Percentiles rank a stretch among this genome's conserved stretches.
Evolutionary conservation across 2,329 filamentous ascomycete species (phyloP).

Genomic region (Scorias spongiosa): DNA sequence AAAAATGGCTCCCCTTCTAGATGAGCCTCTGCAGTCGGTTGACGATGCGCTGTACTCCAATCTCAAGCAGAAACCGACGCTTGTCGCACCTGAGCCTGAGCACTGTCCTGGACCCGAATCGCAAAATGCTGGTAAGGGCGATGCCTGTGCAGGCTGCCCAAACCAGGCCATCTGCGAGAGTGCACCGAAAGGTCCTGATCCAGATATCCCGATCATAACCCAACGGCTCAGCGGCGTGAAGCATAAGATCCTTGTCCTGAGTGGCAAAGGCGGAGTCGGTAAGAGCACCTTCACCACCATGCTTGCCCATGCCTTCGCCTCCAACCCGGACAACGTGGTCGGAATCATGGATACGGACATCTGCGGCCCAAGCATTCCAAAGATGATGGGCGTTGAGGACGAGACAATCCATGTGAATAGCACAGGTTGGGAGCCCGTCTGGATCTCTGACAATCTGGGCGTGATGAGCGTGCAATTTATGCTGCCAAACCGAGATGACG

Average conservation of each 20-base stretch:
- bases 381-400: conserved; percentile 94
- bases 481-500: conserved; percentile 84
- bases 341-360: conserved; percentile 98
- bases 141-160: conserved; percentile 86
- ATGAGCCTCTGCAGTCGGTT: conserved; percentile 43
- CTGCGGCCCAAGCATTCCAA: conserved; percentile 87
- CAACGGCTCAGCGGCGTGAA: conserved; percentile 64
- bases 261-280: conserved; percentile 89
- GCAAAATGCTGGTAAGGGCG: conserved; percentile 47
- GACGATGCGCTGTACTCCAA: conserved; percentile 54
- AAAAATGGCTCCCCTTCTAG: conserved; percentile 65
- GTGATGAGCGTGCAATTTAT: conserved; percentile 99
- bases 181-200: conserved; percentile 86
- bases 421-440: conserved; percentile 86
- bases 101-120: conserved; percentile 89
- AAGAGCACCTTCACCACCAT: conserved; percentile 89
- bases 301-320: conserved; percentile 76
- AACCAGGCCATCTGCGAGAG: conserved; percentile 93
- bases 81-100: conserved; percentile 87
- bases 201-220: conserved; percentile 79
- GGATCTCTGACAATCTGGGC: conserved; percentile 83
- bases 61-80: conserved; percentile 61
- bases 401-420: conserved; percentile 87
- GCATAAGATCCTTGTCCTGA: conserved; percentile 86
- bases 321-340: conserved; percentile 61